A percentile compares a stretch with the other conserved stretches of the same genome.
Conservation (phyloP, 2,329 filamentous ascomycete species). For the Aureobasidium sp. region DNA sequence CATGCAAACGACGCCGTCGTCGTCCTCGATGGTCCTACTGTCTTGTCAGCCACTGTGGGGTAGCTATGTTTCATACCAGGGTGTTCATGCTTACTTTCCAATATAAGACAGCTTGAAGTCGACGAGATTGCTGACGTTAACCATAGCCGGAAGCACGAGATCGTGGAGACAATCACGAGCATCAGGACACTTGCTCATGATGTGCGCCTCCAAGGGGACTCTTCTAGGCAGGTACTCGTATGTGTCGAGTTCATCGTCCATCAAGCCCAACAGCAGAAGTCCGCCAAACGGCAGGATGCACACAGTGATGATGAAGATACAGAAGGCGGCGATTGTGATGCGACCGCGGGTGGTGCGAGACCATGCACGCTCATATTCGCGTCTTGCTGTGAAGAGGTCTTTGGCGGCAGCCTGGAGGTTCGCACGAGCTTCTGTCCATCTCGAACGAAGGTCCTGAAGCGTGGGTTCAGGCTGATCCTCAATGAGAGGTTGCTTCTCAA, state of each 20-base stretch:
- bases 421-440: conserved; percentile 9
- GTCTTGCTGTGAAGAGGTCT: conserved; percentile 23
- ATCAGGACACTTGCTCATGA: conserved; percentile 93
- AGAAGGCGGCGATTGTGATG: conserved; percentile 20
- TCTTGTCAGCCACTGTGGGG: not conserved
- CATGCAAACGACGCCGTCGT: conserved; percentile 75
- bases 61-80: not conserved
- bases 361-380: conserved; percentile 27
- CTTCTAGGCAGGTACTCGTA: conserved; percentile 20
- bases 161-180: conserved; percentile 72
- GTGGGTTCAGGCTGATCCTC: conserved; percentile 8
- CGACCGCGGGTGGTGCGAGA: conserved; percentile 22
- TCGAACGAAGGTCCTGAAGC: conserved; percentile 12
- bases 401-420: conserved; percentile 5
- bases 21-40: conserved; percentile 52
- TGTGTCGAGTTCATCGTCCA: conserved; percentile 19
- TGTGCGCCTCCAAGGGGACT: conserved; percentile 83
- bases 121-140: conserved; percentile 69
- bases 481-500: conserved; percentile 12
- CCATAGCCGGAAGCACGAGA: conserved; percentile 79
- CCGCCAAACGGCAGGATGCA: conserved; percentile 20
- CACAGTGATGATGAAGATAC: conserved; percentile 24
- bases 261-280: conserved; percentile 20
- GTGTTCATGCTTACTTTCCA: conserved; percentile 50
- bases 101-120: conserved; percentile 89